Evolutionary conservation across 495 filamentous ascomycete genomes (phyloP).

Genomic region (Aspergillus sparsus): DNA sequence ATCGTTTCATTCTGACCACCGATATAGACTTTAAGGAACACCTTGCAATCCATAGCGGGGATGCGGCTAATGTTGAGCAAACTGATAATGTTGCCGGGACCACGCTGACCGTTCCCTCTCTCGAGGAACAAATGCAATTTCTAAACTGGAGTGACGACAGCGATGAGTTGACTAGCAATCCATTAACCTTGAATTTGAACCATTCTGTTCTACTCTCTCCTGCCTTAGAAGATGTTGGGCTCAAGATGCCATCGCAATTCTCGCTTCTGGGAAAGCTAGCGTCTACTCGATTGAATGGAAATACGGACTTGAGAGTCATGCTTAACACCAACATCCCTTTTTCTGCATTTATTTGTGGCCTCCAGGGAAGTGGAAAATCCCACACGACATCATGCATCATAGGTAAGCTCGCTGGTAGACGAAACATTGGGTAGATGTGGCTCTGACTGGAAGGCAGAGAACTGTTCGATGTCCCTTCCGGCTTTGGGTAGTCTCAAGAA

Average conservation of each 20-base stretch:
- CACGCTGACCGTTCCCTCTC: constrained; percentile 10
- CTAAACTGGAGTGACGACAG: constrained; percentile 17
- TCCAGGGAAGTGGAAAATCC: constrained; percentile 75
- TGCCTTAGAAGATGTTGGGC: constrained; percentile 14
- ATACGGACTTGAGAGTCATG: constrained; percentile 22
- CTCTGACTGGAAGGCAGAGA: constrained; percentile 41
- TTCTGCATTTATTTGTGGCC: constrained; percentile 77
- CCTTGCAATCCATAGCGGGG: constrained; percentile 11
- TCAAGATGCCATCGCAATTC: constrained; percentile 27
- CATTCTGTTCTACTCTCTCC: constrained; percentile 25
- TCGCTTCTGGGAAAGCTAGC: constrained; percentile 24
- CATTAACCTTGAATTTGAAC: constrained; percentile 8
- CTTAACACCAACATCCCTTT: constrained; percentile 66
- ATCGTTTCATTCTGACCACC: background rate
- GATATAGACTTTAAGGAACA: constrained; percentile 24
- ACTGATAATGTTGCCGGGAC: background rate
- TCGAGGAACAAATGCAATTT: constrained; percentile 22
- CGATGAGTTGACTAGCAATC: background rate
- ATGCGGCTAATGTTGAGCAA: background rate
- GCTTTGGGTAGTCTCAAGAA: constrained; percentile 39
- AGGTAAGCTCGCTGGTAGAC: constrained; percentile 47
- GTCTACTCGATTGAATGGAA: background rate
- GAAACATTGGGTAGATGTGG: background rate
- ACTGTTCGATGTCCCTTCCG: constrained; percentile 51
- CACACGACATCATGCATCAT: constrained; percentile 72